These are phyloP conservation scores for Fusarium tupiense DNA, from an alignment of 2,329 filamentous ascomycete genomes.

Conservation along the genomic window DNA sequence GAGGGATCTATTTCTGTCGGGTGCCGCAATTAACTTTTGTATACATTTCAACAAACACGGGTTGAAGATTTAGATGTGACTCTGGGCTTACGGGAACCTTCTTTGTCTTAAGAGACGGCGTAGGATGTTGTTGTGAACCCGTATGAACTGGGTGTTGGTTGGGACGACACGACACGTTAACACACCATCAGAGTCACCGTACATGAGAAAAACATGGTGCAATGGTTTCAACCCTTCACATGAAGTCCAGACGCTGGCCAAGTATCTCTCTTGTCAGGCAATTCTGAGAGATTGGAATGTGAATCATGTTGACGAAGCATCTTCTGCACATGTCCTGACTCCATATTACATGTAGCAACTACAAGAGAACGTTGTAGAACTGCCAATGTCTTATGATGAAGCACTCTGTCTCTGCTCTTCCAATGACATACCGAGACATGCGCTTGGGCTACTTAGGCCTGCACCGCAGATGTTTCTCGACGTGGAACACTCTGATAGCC, in stretches of 20 bases:
- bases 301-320: neutral
- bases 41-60: neutral
- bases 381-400: neutral
- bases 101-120: neutral
- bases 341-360: neutral
- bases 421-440: neutral
- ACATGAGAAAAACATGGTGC: neutral
- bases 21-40: neutral
- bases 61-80: neutral
- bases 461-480: neutral
- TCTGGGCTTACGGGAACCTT: neutral
- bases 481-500: conserved; percentile 15
- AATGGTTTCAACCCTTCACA: neutral
- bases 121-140: neutral
- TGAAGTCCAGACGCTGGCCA: neutral
- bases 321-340: neutral
- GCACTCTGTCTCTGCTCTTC: neutral
- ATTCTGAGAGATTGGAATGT: neutral
- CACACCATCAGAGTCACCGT: neutral
- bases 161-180: neutral
- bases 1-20: neutral
- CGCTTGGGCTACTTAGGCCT: neutral
- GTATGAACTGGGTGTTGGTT: neutral
- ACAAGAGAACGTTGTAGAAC: neutral
- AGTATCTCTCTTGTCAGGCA: neutral